Conservation (phyloP, 305 asterid species). For the Plantago lanceolata region DNA sequence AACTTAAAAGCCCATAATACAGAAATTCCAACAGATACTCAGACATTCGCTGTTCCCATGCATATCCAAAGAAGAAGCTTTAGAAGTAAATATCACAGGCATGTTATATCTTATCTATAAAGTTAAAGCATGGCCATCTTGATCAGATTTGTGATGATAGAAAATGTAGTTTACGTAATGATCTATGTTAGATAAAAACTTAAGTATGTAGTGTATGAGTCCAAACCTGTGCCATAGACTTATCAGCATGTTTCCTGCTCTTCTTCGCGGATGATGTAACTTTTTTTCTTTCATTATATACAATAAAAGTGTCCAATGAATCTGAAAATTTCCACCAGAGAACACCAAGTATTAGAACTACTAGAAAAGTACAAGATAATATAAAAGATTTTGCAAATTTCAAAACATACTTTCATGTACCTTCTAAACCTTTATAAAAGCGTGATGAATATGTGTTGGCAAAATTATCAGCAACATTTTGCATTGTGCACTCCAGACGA, state of each 20-base stretch:
- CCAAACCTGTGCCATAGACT: constrained; percentile 82
- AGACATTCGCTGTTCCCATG: constrained; percentile 4
- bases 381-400: constrained; percentile 8
- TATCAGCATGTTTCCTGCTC: constrained; percentile 61
- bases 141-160: constrained; percentile 15
- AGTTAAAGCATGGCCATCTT: constrained; percentile 11
- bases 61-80: not conserved
- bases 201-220: constrained; percentile 21
- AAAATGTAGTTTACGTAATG: constrained; percentile 20
- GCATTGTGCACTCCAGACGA: constrained; percentile 97
- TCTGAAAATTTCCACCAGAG: constrained; percentile 42
- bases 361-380: constrained; percentile 21
- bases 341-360: constrained; percentile 22
- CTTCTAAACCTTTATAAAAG: constrained; percentile 61
- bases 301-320: constrained; percentile 78
- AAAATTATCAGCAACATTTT: constrained; percentile 88
- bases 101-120: no score
- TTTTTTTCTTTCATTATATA: constrained; percentile 79
- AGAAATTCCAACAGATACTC: no score
- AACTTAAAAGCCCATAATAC: not conserved
- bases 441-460: constrained; percentile 60
- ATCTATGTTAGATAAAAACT: constrained; percentile 17
- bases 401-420: constrained; percentile 31
- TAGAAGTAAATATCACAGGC: no score
- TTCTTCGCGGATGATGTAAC: constrained; percentile 98